A percentile compares a stretch with the other conserved stretches of the same genome.
These are phyloP conservation scores for Rhinocladiella similis DNA, from an alignment of 2,329 filamentous ascomycete species.

Conservation along the genomic window DNA sequence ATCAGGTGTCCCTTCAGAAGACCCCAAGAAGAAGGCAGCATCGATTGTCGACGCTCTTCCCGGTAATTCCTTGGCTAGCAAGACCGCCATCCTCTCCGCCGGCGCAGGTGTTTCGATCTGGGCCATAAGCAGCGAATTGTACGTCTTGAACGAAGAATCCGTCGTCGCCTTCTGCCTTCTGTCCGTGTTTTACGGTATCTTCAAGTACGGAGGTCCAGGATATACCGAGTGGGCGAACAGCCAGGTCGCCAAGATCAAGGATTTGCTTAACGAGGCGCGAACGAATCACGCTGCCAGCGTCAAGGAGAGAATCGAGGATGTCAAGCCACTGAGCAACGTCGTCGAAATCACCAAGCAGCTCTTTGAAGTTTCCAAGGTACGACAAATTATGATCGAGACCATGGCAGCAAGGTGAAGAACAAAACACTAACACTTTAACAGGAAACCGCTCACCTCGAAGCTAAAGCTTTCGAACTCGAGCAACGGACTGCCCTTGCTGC, in stretches of 20 bases:
- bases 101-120: conserved; percentile 87
- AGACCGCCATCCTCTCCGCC: conserved; percentile 95
- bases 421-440: conserved; percentile 38
- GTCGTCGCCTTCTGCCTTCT: conserved; percentile 91
- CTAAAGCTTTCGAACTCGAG: conserved; percentile 94
- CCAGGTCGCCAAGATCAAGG: conserved; percentile 89
- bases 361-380: conserved; percentile 96
- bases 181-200: conserved; percentile 87
- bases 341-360: conserved; percentile 96
- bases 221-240: conserved; percentile 90
- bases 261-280: conserved; percentile 90
- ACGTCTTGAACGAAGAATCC: conserved; percentile 98
- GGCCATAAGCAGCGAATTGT: conserved; percentile 99
- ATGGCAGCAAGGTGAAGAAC: background rate
- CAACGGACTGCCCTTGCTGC: conserved; percentile 88
- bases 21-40: conserved; percentile 95
- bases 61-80: conserved; percentile 88
- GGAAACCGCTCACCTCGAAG: conserved; percentile 97
- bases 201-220: conserved; percentile 88
- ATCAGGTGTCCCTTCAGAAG: conserved; percentile 78
- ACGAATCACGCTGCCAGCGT: conserved; percentile 94
- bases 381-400: conserved; percentile 20
- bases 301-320: conserved; percentile 88
- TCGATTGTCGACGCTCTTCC: conserved; percentile 91
- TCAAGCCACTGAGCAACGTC: conserved; percentile 90